These are phyloP conservation scores for Phialophora macrospora DNA, from an alignment of 2,329 filamentous ascomycete species.

Conservation along the genomic window DNA sequence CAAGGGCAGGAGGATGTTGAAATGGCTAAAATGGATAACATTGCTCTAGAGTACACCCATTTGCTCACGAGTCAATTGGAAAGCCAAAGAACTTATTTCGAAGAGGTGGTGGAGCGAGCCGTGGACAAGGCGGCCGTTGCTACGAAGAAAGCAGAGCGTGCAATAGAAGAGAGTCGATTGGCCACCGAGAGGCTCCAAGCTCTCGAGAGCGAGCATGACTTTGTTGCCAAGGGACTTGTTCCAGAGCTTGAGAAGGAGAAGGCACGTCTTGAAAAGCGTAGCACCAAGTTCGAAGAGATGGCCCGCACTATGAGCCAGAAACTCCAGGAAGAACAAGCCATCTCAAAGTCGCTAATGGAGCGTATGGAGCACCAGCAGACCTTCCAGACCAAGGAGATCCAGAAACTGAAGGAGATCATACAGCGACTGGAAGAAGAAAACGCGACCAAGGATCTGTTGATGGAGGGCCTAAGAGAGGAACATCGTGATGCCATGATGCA, in stretches of 20 bases:
- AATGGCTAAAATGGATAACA: slow-evolving; percentile 70
- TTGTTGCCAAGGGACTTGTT: slow-evolving; percentile 48
- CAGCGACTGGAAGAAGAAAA: slow-evolving; percentile 40
- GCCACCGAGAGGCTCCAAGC: slow-evolving; percentile 43
- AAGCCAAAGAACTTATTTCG: slow-evolving; percentile 89
- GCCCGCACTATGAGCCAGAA: slow-evolving; percentile 76
- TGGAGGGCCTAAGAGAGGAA: slow-evolving; percentile 38
- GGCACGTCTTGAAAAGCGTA: slow-evolving; percentile 69
- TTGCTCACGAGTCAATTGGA: slow-evolving; percentile 91
- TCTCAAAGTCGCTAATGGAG: slow-evolving; percentile 79
- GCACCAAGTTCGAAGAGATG: slow-evolving; percentile 73
- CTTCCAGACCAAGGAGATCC: slow-evolving; percentile 62
- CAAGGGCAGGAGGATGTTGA: slow-evolving; percentile 39
- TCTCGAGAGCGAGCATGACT: slow-evolving; percentile 31
- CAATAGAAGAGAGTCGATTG: slow-evolving; percentile 67
- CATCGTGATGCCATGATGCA: slow-evolving; percentile 39
- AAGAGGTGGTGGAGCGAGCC: slow-evolving; percentile 86
- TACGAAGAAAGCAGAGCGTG: slow-evolving; percentile 65
- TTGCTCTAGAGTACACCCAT: slow-evolving; percentile 93
- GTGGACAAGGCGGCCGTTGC: slow-evolving; percentile 86
- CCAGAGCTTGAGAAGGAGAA: slow-evolving; percentile 74
- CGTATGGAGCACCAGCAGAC: slow-evolving; percentile 70
- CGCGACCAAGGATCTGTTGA: slow-evolving; percentile 37
- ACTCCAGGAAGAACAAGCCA: slow-evolving; percentile 82
- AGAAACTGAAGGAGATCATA: slow-evolving; percentile 57